Conservation (phyloP, 1,284 basidiomycete genomes). For the Blastosporella zonata region DNA sequence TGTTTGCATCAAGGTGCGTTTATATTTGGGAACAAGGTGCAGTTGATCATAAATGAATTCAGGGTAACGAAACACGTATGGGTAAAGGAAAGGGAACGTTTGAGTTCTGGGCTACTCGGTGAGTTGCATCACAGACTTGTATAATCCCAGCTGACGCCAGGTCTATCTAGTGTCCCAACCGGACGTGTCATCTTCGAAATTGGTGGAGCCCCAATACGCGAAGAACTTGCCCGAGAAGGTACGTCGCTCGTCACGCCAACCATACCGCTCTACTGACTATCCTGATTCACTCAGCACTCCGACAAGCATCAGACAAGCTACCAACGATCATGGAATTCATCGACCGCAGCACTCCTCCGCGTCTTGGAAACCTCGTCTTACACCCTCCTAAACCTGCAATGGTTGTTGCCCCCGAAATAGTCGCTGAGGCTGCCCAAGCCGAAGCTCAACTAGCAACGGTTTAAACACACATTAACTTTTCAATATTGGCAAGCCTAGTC, state of each 20-base stretch:
- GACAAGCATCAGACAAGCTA: constrained; percentile 87
- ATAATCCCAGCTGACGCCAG: constrained; percentile 1
- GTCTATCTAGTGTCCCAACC: constrained; percentile 68
- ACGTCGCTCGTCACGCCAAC: constrained; percentile 21
- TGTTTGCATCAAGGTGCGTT: constrained; percentile 88
- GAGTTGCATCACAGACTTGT: constrained; percentile 24
- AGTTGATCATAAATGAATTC: not conserved
- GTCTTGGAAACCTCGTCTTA: constrained; percentile 73
- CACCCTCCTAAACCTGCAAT: constrained; percentile 36
- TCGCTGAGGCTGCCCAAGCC: not conserved
- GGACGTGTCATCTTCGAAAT: constrained; percentile 95
- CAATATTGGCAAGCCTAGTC: not conserved
- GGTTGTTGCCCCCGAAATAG: not conserved
- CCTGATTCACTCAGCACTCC: constrained; percentile 78
- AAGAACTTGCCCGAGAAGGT: constrained; percentile 94
- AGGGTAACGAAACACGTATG: constrained; percentile 99
- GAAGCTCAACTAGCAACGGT: constrained; percentile 3
- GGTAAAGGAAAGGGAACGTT: constrained; percentile 98
- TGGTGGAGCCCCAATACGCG: constrained; percentile 86
- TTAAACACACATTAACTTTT: not conserved
- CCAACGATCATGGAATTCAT: constrained; percentile 93
- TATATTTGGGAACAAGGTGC: not conserved
- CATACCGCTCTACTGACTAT: not conserved
- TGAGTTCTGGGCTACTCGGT: constrained; percentile 97
- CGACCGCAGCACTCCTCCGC: constrained; percentile 63